Evolutionary conservation across 257 asterid genomes (phyloP).

Genomic region (Nyctanthes arbortristis): DNA sequence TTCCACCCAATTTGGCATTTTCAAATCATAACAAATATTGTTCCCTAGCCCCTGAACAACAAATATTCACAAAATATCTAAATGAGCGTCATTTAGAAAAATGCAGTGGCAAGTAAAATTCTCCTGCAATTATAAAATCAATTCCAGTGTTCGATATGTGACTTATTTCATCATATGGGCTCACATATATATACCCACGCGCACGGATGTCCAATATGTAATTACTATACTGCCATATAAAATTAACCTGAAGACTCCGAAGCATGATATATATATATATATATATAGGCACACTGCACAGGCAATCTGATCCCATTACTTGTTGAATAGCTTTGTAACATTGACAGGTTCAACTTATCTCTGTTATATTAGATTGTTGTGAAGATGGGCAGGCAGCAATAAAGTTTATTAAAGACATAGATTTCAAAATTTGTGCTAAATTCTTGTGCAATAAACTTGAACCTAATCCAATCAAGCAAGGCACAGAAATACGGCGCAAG

Average conservation of each 20-base stretch:
- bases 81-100: not conserved
- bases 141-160: too few relatives aligned
- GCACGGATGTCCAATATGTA: too few relatives aligned
- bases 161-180: not conserved
- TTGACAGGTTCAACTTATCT: not conserved
- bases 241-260: too few relatives aligned
- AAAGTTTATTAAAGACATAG: too few relatives aligned
- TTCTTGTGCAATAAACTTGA: too few relatives aligned
- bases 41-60: not conserved
- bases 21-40: not conserved
- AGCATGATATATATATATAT: not conserved
- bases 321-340: too few relatives aligned
- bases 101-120: not conserved
- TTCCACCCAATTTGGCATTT: too few relatives aligned
- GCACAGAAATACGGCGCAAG: slow-evolving; percentile 3
- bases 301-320: not conserved
- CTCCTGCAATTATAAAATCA: not conserved
- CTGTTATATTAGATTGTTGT: not conserved
- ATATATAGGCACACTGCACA: too few relatives aligned
- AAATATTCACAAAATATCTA: not conserved
- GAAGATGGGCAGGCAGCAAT: not conserved
- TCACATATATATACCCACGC: not conserved
- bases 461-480: too few relatives aligned
- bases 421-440: too few relatives aligned
- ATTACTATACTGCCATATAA: not conserved